Percentiles rank a stretch among this genome's conserved stretches.
phyloP scores from a whole-genome alignment of 495 filamentous ascomycete species.

The Cercophora samala region DNA sequence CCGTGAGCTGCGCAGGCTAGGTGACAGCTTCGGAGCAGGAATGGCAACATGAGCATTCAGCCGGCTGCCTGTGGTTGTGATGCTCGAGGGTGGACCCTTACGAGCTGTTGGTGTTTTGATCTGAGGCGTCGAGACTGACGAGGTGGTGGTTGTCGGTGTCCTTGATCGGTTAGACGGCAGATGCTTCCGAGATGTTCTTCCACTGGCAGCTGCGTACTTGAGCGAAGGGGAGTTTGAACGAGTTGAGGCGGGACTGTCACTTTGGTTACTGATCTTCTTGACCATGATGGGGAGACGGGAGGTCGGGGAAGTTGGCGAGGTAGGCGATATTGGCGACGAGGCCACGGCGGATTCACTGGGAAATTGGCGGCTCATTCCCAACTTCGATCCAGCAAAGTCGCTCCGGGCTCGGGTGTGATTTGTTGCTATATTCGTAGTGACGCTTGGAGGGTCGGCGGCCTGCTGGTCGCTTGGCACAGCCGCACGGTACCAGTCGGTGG shows the following conservation, averaged over 20 bases:
- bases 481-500: conserved; percentile 53
- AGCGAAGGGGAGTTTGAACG: conserved; percentile 50
- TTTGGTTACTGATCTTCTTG: conserved; percentile 39
- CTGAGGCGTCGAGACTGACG: conserved; percentile 33
- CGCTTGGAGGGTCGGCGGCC: conserved; percentile 28
- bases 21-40: conserved; percentile 53
- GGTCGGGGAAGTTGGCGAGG: conserved; percentile 33
- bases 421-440: conserved; percentile 28
- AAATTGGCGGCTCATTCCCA: conserved; percentile 26
- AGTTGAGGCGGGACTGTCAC: conserved; percentile 46
- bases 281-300: conserved; percentile 46
- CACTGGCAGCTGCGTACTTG: conserved; percentile 37
- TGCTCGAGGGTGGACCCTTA: conserved; percentile 32
- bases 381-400: conserved; percentile 43
- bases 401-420: conserved; percentile 49
- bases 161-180: conserved; percentile 27
- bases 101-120: conserved; percentile 41
- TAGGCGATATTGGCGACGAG: conserved; percentile 29
- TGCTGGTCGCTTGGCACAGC: conserved; percentile 31
- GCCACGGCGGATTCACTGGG: conserved; percentile 19
- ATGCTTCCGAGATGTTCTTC: conserved; percentile 40
- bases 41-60: conserved; percentile 53
- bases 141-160: conserved; percentile 35
- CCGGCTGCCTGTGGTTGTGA: conserved; percentile 35
- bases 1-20: conserved; percentile 76